Conservation (phyloP, 225 moss, liverwort and hornwort species). For the Lunularia cruciata region DNA sequence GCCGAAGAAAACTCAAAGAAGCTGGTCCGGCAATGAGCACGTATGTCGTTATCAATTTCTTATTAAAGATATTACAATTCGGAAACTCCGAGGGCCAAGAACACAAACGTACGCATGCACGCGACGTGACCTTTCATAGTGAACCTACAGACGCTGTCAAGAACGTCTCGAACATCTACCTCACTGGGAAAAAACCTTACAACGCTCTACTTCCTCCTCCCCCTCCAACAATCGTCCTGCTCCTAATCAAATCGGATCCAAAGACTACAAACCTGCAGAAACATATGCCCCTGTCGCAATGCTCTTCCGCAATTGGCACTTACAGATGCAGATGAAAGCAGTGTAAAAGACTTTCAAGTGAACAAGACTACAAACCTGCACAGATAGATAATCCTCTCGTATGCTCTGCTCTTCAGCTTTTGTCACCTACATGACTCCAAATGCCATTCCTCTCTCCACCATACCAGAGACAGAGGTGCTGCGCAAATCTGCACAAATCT, state of each 20-base stretch:
- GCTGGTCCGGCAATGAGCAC: neutral
- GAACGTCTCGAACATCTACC: neutral
- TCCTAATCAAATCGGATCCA: neutral
- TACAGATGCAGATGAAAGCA: too few species aligned
- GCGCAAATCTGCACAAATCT: too few species aligned
- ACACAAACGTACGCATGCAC: neutral
- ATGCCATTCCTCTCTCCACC: neutral
- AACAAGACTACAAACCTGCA: slow-evolving; percentile 19
- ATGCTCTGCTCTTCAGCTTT: neutral
- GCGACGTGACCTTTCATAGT: too few species aligned
- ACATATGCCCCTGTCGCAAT: neutral
- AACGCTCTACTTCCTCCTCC: neutral
- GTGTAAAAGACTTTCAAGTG: too few species aligned
- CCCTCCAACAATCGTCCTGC: neutral
- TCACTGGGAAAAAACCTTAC: neutral
- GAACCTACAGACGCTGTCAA: neutral
- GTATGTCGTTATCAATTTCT: neutral
- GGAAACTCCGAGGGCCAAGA: neutral
- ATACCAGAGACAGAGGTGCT: too few species aligned
- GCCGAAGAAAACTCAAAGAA: neutral
- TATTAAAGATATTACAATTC: neutral
- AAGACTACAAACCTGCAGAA: slow-evolving; percentile 17
- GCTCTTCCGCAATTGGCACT: neutral
- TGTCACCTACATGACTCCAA: neutral
- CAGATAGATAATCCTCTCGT: neutral